Percentiles rank a stretch among this genome's conserved stretches.
Conservation (phyloP, 306 rosid genomes). For the Styphnolobium japonicum region DNA sequence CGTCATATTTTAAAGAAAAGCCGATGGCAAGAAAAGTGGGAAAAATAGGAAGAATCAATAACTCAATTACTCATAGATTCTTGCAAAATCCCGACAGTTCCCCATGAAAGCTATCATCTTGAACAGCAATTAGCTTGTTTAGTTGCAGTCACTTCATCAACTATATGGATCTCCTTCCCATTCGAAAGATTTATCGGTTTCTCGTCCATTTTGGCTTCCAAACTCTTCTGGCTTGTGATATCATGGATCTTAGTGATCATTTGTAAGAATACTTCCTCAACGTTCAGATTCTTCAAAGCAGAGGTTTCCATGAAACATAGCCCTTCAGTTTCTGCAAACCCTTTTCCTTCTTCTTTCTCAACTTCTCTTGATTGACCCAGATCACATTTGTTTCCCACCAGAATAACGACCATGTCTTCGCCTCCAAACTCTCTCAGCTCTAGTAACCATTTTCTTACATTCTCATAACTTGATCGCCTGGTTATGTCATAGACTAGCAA, state of each 20-base stretch:
- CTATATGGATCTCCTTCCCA: slow-evolving; percentile 53
- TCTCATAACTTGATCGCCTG: slow-evolving; percentile 54
- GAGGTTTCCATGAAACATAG: slow-evolving; percentile 93
- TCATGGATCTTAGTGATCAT: slow-evolving; percentile 70
- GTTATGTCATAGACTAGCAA: slow-evolving; percentile 79
- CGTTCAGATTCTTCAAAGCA: slow-evolving; percentile 79
- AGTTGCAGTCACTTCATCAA: slow-evolving; percentile 69
- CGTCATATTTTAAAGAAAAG: background rate
- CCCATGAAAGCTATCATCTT: background rate
- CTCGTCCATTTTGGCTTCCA: slow-evolving; percentile 45
- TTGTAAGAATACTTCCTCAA: slow-evolving; percentile 68
- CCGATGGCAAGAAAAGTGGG: background rate
- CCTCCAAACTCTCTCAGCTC: slow-evolving; percentile 79
- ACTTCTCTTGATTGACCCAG: slow-evolving; percentile 61
- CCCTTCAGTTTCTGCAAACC: slow-evolving; percentile 65
- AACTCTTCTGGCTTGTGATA: slow-evolving; percentile 45
- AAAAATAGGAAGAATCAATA: background rate
- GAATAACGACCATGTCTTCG: slow-evolving; percentile 71
- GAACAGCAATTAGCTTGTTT: slow-evolving; percentile 60
- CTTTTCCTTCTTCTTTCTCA: slow-evolving; percentile 58
- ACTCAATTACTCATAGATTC: background rate
- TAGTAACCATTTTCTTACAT: slow-evolving; percentile 58
- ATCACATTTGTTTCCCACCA: slow-evolving; percentile 81
- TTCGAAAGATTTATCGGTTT: slow-evolving; percentile 24
- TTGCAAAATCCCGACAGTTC: background rate